Base-by-base conservation (phyloP, 345 rosid genomes). In the Linum lewisii region DNA sequence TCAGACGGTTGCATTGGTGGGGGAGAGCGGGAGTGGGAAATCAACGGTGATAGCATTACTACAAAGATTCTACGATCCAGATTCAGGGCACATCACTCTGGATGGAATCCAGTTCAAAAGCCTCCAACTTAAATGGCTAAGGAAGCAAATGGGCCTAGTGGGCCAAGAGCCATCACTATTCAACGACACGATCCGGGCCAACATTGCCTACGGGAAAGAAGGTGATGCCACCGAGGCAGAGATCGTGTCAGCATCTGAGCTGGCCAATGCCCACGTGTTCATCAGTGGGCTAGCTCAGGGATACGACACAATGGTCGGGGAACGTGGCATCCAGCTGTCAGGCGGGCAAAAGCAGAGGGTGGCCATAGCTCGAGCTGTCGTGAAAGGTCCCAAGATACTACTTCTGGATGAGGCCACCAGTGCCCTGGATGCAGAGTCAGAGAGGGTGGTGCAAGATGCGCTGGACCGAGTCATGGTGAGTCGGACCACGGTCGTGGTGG, bases 211-310 rank as follows among this genome's bases (percentile, higher is more conserved):
- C 53, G 53, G 21, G 7, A 50, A 50, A 21, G 53, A 50, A 18
- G 53, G 53, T 8, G 22, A 50, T 21, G 20, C 53, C 5, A 50
- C 53, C 0, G 53, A 50, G 22, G 53, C 53, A 50, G 53, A 50
- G 22, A 21, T 50, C 22, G 22, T 50, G 6, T n/a, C 16, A 6
- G 53, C 53, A 50, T n/a, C 53, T 2, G 21, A 50, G 53, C 53
- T 50, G 53, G 53, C 53, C 22, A 50, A 50, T 14, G 53, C 53
- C 13, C 53, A 50, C 53, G 22, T 7, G 19, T 50, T 50, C 53
- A 50, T 50, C 53, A 50, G 53, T 19, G 53, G 53, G 21, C 22
- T 50, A 50, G n/a, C 8, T 7, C 2, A 50, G 13, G 53, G 53
- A 16, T 50, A 50, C 53, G 53, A 16, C 9, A 50, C 53, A 1